Percentiles rank a stretch among this genome's conserved stretches.
Evolutionary conservation across 495 filamentous ascomycete genomes (phyloP).

Genomic region (Pyrenula massariospora): DNA sequence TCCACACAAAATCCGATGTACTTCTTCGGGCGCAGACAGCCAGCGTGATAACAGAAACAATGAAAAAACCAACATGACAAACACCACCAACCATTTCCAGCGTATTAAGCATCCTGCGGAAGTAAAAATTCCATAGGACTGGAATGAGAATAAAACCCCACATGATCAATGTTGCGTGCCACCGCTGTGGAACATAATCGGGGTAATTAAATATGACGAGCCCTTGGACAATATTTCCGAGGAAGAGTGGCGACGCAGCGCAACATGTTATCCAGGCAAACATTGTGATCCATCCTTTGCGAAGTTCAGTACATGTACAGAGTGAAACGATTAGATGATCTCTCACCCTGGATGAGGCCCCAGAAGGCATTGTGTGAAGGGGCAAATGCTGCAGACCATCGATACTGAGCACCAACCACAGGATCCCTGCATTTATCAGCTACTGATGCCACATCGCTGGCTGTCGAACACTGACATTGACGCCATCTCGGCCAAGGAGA

Average conservation of each 20-base stretch:
- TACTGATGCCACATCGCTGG: too few species aligned
- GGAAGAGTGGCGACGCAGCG: conserved; percentile 14
- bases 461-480: conserved; percentile 20
- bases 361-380: conserved; percentile 23
- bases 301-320: conserved; percentile 14
- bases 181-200: conserved; percentile 19
- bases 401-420: conserved; percentile 30
- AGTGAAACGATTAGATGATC: too few species aligned
- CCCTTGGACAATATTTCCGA: conserved; percentile 20
- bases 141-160: conserved; percentile 12
- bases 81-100: conserved; percentile 36
- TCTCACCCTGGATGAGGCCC: conserved; percentile 31
- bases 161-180: conserved; percentile 25
- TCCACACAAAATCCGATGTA: conserved; percentile 30
- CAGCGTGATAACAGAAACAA: conserved; percentile 30
- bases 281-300: conserved; percentile 17
- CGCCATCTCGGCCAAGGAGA: conserved; percentile 22
- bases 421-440: conserved; percentile 14
- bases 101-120: conserved; percentile 23
- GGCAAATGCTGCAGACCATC: conserved; percentile 31
- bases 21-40: conserved; percentile 27
- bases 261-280: conserved; percentile 16
- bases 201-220: conserved; percentile 12
- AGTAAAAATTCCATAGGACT: conserved; percentile 14
- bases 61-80: conserved; percentile 35